phyloP scores from a whole-genome alignment of 371 early-diverging fungal species.

The Lichtheimia hyalospora region DNA sequence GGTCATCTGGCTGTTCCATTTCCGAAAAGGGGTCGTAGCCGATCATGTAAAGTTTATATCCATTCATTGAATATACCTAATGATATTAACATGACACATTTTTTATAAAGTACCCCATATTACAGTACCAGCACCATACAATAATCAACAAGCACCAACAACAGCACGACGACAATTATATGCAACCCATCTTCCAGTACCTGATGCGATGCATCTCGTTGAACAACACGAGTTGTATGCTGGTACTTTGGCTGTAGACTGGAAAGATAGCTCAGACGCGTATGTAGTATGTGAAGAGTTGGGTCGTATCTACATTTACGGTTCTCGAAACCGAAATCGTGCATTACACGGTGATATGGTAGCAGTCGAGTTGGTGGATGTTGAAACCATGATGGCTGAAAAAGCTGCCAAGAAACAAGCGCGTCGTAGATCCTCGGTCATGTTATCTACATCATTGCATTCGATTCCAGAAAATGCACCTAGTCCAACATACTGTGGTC shows the following conservation, averaged over 20 bases:
- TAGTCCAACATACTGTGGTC: conserved; percentile 30
- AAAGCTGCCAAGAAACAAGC: conserved; percentile 27
- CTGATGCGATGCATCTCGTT: conserved; percentile 25
- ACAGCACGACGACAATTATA: conserved; percentile 21
- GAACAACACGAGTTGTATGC: conserved; percentile 24
- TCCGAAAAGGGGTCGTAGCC: too few species aligned
- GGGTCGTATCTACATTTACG: conserved; percentile 58
- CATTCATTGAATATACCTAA: too few species aligned
- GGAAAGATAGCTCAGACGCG: conserved; percentile 55
- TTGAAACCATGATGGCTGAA: conserved; percentile 40
- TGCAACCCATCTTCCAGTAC: conserved; percentile 22
- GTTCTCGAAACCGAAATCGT: conserved; percentile 68
- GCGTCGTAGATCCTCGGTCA: conserved; percentile 19
- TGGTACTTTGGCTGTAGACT: conserved; percentile 31
- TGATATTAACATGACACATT: background rate
- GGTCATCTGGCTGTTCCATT: too few species aligned
- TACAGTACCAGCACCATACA: too few species aligned
- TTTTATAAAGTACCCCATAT: background rate
- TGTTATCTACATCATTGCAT: conserved; percentile 6
- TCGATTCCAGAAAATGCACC: conserved; percentile 27
- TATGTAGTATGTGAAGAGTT: conserved; percentile 59
- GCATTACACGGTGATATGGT: conserved; percentile 77
- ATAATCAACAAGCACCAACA: background rate
- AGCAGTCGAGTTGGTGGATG: conserved; percentile 58
- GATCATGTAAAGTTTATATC: too few species aligned